These are phyloP conservation scores for Metschnikowia santaceciliae DNA, from an alignment of 805 yeast genomes.

Conservation along the genomic window DNA sequence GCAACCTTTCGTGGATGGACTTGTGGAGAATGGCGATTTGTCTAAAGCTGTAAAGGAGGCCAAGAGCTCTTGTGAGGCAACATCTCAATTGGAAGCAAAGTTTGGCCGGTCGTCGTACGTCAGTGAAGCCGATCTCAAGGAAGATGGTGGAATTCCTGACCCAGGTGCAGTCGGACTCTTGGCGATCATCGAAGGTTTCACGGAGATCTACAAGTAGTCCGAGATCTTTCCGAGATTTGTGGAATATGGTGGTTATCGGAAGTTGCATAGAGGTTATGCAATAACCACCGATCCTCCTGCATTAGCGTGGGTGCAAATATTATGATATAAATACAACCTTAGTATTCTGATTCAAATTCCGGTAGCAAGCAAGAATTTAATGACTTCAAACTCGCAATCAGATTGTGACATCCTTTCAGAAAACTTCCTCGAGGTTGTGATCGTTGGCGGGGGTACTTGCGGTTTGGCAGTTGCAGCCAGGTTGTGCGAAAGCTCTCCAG, in stretches of 20 bases:
- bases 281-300: neutral
- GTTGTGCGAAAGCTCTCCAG: constrained; percentile 40
- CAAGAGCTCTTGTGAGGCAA: constrained; percentile 67
- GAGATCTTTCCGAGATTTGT: neutral
- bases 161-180: constrained; percentile 93
- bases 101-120: constrained; percentile 95
- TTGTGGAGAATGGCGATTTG: constrained; percentile 49
- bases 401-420: constrained; percentile 6
- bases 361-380: neutral
- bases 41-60: constrained; percentile 66
- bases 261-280: neutral
- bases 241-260: neutral
- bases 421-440: constrained; percentile 32
- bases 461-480: constrained; percentile 41
- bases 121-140: constrained; percentile 52
- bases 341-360: neutral
- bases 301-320: constrained; percentile 11
- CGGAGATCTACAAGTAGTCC: constrained; percentile 8
- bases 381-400: neutral
- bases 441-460: constrained; percentile 48
- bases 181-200: constrained; percentile 48
- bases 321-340: neutral
- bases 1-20: constrained; percentile 75
- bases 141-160: constrained; percentile 77
- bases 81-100: constrained; percentile 72